Conservation (phyloP, 1,139 yeast species). For the Yamadazyma conglobata region DNA sequence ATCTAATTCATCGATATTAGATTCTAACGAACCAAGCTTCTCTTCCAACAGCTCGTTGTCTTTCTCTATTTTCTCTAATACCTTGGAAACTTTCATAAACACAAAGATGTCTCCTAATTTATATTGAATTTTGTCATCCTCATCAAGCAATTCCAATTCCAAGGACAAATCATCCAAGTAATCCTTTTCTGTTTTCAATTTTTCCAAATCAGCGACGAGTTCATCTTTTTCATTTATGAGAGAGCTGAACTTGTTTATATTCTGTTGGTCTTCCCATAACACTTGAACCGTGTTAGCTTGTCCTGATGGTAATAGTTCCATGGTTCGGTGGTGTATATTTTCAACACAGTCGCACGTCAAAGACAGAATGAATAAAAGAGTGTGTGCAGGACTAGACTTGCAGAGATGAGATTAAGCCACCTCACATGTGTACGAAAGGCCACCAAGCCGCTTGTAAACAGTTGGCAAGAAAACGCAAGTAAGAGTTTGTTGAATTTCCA, state of each 20-base stretch:
- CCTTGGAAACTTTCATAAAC: conserved; percentile 60
- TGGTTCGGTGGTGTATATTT: conserved; percentile 14
- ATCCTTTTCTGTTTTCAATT: conserved; percentile 69
- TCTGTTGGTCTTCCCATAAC: conserved; percentile 82
- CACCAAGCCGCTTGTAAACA: too few relatives aligned
- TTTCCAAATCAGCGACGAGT: conserved; percentile 46
- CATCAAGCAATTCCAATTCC: conserved; percentile 85
- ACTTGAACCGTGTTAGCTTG: conserved; percentile 72
- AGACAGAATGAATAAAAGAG: too few relatives aligned
- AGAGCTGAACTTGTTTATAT: conserved; percentile 84
- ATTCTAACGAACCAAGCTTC: conserved; percentile 46
- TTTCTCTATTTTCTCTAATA: conserved; percentile 60
- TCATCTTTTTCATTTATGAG: conserved; percentile 68
- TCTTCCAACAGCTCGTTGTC: conserved; percentile 53
- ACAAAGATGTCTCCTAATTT: conserved; percentile 78
- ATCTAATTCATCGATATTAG: conserved; percentile 49
- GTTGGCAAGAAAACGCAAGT: too few relatives aligned
- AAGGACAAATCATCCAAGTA: conserved; percentile 81
- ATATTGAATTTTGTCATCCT: conserved; percentile 65
- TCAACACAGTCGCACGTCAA: too few relatives aligned
- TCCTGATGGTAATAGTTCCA: conserved; percentile 65
- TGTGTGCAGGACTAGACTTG: too few relatives aligned
- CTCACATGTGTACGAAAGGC: too few relatives aligned
- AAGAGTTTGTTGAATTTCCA: too few relatives aligned
- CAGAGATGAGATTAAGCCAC: too few relatives aligned